phyloP scores from a whole-genome alignment of 2,329 filamentous ascomycete genomes.

The Laburnicola sp. region DNA sequence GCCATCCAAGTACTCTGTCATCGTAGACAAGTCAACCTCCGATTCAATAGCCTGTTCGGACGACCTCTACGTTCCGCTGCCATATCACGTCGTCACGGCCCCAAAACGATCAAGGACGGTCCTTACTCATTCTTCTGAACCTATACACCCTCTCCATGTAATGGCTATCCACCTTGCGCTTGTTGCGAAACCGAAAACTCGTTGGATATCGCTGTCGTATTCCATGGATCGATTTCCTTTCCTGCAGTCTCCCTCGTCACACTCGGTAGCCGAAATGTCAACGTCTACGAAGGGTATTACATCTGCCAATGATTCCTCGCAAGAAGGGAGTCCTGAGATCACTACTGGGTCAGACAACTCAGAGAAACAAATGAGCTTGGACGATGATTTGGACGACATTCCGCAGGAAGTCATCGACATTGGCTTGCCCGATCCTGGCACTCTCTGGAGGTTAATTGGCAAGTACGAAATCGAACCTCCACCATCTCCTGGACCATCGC shows the following conservation, averaged over 20 bases:
- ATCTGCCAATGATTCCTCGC: not conserved
- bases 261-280: not conserved
- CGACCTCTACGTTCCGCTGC: constrained; percentile 34
- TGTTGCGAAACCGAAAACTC: constrained; percentile 40
- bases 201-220: constrained; percentile 48
- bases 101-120: constrained; percentile 7
- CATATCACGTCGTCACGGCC: constrained; percentile 30
- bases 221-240: constrained; percentile 47
- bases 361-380: constrained; percentile 4
- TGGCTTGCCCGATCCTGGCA: constrained; percentile 43
- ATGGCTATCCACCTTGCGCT: constrained; percentile 47
- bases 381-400: constrained; percentile 28
- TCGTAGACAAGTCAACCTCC: constrained; percentile 46
- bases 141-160: constrained; percentile 44
- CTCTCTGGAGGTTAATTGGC: constrained; percentile 43
- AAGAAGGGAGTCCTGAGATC: not conserved
- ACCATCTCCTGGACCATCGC: constrained; percentile 20
- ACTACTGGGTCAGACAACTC: not conserved
- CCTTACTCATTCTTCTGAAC: constrained; percentile 12
- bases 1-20: constrained; percentile 32
- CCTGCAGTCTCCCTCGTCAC: constrained; percentile 15
- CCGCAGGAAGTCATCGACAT: constrained; percentile 30
- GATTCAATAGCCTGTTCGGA: constrained; percentile 45
- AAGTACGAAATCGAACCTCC: constrained; percentile 38
- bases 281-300: not conserved